Base-by-base conservation (phyloP, 208 protist genomes). In the Acanthamoeba triangularis region DNA sequence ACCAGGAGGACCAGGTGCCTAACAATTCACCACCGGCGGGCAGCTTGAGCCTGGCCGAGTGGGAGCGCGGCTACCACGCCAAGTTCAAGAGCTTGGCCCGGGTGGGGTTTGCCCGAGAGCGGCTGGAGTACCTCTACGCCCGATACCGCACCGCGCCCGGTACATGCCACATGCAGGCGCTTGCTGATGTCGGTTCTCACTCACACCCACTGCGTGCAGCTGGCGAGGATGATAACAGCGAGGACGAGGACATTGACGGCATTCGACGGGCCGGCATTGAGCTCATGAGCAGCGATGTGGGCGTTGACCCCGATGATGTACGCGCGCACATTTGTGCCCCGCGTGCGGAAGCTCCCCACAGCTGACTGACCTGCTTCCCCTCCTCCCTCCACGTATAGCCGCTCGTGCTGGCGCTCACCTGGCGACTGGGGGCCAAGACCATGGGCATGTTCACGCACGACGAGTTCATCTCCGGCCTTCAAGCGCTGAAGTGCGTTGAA, bases 401-500 rank as follows among this genome's bases (percentile, higher is more conserved):
- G n/a, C 67, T 7, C 14, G 67, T 30, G 11, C 14, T 76, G 67
- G 67, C 67, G 10, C 67, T 76, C 67, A 76, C 67, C 28, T 76
- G 67, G 67, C 67, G 67, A 8, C 67, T 76, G 7, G 67, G 3
- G 35, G 67, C 67, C 67, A 76, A 76, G 67, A 33, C 30, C 28
- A 76, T 76, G 67, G n/a, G 67, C 28, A 37, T 7, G 30, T 76
- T 76, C 35, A 76, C 67, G 11, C 67, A 20, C 35, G 35, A 33
- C 6, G 67, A 76, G n/a, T 76, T 76, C n/a, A 37, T 76, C 28
- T 76, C 67, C 3, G 67, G 67, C 67, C 67, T 76, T 30, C 30
- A 76, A 76, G 67, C 67, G 35, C 67, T 76, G 5, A 30, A 76
- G 67, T 76, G 37, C 67, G 67, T n/a, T n/a, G n/a, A n/a, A n/a